phyloP scores from a whole-genome alignment of 495 filamentous ascomycete species.

The Tuber indicum region DNA sequence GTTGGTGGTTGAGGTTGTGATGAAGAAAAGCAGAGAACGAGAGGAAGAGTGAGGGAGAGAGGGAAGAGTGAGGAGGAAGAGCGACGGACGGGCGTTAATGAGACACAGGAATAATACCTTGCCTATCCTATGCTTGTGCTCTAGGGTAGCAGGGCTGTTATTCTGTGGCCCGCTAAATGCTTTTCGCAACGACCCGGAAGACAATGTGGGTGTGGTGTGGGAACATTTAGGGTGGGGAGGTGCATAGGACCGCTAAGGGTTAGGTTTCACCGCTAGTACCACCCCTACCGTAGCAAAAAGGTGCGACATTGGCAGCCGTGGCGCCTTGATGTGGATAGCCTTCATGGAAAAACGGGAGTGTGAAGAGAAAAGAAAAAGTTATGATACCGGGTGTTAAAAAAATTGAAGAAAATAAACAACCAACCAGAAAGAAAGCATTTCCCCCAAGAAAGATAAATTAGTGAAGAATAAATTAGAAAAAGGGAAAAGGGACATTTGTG shows the following conservation, averaged over 20 bases:
- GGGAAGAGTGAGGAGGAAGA: constrained; percentile 19
- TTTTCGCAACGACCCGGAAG: constrained; percentile 40
- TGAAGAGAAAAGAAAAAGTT: neutral
- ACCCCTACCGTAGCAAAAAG: neutral
- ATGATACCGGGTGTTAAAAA: neutral
- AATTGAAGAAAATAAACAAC: neutral
- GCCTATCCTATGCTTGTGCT: constrained; percentile 32
- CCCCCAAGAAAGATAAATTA: neutral
- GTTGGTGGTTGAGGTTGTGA: constrained; percentile 2
- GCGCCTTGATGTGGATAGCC: constrained; percentile 19
- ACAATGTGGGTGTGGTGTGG: constrained; percentile 36
- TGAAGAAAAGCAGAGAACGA: neutral
- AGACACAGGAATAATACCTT: constrained; percentile 34
- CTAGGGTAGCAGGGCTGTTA: constrained; percentile 30
- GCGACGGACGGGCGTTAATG: constrained; percentile 35
- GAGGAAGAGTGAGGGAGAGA: constrained; percentile 16
- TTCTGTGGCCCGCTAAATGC: constrained; percentile 39
- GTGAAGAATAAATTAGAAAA: neutral
- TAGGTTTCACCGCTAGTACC: constrained; percentile 22
- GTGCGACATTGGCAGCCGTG: constrained; percentile 28
- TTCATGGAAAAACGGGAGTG: constrained; percentile 8
- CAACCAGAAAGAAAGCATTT: neutral
- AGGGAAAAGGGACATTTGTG: constrained; percentile 7
- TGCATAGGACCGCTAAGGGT: constrained; percentile 37
- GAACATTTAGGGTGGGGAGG: constrained; percentile 31